Percentiles rank a stretch among this genome's conserved stretches.
phyloP scores from a whole-genome alignment of 2,329 filamentous ascomycete species.

The Aspergillus candidus region DNA sequence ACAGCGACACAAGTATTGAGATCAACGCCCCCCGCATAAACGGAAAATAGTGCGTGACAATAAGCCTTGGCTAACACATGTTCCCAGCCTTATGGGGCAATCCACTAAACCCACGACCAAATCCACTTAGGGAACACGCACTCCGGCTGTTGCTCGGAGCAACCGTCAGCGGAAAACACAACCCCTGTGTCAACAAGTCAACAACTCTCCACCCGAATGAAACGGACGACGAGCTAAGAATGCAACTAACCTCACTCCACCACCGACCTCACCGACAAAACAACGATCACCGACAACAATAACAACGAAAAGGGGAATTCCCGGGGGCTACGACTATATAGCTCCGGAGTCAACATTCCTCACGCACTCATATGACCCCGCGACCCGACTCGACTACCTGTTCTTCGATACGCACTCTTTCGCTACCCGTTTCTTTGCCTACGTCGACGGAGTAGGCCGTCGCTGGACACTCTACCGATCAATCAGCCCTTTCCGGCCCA shows the following conservation, averaged over 20 bases:
- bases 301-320: conserved; percentile 9
- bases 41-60: too few relatives aligned
- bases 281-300: too few relatives aligned
- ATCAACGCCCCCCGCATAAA: too few relatives aligned
- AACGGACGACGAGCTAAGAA: too few relatives aligned
- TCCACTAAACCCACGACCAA: conserved; percentile 8
- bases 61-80: too few relatives aligned
- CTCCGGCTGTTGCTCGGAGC: conserved; percentile 26
- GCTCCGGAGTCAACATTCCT: conserved; percentile 30
- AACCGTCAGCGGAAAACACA: conserved; percentile 25
- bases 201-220: neutral
- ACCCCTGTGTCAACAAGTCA: conserved; percentile 19
- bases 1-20: too few relatives aligned
- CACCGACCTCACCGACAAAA: conserved; percentile 4
- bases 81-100: too few relatives aligned
- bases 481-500: conserved; percentile 15
- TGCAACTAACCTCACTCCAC: neutral
- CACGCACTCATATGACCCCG: neutral
- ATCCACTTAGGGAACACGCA: conserved; percentile 12
- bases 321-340: conserved; percentile 10
- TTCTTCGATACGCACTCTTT: conserved; percentile 10
- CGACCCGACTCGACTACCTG: neutral
- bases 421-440: conserved; percentile 8
- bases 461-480: conserved; percentile 9
- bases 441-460: conserved; percentile 16